These are phyloP conservation scores for Scedosporium apiospermum DNA, from an alignment of 2,329 filamentous ascomycete genomes.

Conservation along the genomic window DNA sequence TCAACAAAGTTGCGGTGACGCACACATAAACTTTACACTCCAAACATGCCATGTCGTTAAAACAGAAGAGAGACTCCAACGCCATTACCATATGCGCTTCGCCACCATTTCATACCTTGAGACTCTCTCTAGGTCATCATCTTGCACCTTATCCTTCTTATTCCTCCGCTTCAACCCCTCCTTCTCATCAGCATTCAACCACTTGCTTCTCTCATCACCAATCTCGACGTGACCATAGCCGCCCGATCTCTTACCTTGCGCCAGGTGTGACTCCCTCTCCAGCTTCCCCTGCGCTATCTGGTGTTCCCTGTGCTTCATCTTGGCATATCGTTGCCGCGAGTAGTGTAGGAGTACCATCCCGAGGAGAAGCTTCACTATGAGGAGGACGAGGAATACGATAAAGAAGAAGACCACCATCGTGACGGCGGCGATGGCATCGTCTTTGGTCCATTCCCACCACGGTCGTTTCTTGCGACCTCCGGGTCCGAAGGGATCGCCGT, in stretches of 20 bases:
- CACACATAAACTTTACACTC: background rate
- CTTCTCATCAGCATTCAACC: constrained; percentile 79
- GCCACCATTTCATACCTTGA: constrained; percentile 89
- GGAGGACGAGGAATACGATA: constrained; percentile 71
- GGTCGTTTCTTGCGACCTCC: constrained; percentile 21
- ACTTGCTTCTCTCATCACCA: constrained; percentile 73
- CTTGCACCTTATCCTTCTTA: constrained; percentile 37
- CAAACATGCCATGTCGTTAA: background rate
- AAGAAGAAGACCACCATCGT: constrained; percentile 87
- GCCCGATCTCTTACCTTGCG: constrained; percentile 66
- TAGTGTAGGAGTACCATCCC: constrained; percentile 82
- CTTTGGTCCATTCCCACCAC: constrained; percentile 52
- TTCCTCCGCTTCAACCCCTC: constrained; percentile 53
- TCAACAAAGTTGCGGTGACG: background rate
- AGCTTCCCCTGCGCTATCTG: constrained; percentile 32
- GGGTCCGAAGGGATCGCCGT: constrained; percentile 33
- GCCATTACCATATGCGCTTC: constrained; percentile 80
- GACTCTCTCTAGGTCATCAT: constrained; percentile 51
- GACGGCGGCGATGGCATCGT: constrained; percentile 62
- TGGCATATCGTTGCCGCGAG: constrained; percentile 65
- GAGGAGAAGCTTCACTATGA: constrained; percentile 75
- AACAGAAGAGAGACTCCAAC: background rate
- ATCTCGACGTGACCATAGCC: constrained; percentile 82
- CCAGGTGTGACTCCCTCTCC: constrained; percentile 49
- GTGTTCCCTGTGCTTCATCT: constrained; percentile 66